Evolutionary conservation across 805 yeast genomes (phyloP).

Genomic region (Zygotorulaspora chibaensis): DNA sequence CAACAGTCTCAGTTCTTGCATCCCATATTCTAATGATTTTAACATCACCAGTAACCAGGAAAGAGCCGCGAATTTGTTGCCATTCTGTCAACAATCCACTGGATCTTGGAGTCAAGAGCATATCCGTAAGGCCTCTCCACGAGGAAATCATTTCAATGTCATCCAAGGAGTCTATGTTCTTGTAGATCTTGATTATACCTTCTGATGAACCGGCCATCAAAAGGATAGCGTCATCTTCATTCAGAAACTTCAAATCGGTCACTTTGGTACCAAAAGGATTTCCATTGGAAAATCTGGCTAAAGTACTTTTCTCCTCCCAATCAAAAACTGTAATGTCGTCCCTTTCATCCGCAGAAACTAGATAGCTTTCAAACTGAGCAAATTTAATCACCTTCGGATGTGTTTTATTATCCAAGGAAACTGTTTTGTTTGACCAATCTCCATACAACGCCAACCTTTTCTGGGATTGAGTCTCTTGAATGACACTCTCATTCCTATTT

Average conservation of each 20-base stretch:
- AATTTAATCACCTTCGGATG: constrained; percentile 77
- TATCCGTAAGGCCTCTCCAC: constrained; percentile 90
- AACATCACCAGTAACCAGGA: constrained; percentile 91
- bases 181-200: constrained; percentile 86
- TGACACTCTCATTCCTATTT: constrained; percentile 79
- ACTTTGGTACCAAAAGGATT: constrained; percentile 86
- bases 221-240: constrained; percentile 88
- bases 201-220: constrained; percentile 87
- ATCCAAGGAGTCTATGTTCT: constrained; percentile 58
- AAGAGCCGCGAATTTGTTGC: constrained; percentile 93
- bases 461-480: constrained; percentile 86
- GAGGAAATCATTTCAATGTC: constrained; percentile 67
- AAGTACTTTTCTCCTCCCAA: constrained; percentile 60
- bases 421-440: constrained; percentile 68
- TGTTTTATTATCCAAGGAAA: constrained; percentile 62
- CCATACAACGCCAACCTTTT: constrained; percentile 79
- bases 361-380: constrained; percentile 84
- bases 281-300: constrained; percentile 72
- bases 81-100: constrained; percentile 87
- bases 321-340: constrained; percentile 85
- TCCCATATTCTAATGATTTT: constrained; percentile 92
- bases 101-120: constrained; percentile 72
- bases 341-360: constrained; percentile 76
- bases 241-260: constrained; percentile 78
- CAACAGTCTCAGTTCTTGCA: constrained; percentile 86